Conservation (phyloP, 768 basidiomycete genomes). For the Termitomyces sp. region DNA sequence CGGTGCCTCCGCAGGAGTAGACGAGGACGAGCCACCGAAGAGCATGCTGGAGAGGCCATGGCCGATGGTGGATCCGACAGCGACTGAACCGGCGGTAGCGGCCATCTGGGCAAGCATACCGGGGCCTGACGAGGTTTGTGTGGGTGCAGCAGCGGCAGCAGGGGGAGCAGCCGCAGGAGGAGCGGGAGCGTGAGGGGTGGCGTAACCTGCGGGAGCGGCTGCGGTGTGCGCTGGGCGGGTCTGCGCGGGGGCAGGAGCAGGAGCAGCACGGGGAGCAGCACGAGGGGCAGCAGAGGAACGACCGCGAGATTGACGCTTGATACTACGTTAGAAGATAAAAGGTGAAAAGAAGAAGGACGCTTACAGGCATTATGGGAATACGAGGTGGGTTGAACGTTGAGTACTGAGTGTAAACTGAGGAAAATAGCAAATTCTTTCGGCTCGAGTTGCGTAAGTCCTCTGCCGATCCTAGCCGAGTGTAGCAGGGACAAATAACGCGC, state of each 20-base stretch:
- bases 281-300: slow-evolving; percentile 55
- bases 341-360: slow-evolving; percentile 8
- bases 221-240: slow-evolving; percentile 45
- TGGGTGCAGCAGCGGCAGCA: slow-evolving; percentile 35
- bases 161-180: slow-evolving; percentile 38
- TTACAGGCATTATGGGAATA: slow-evolving; percentile 32
- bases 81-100: slow-evolving; percentile 86
- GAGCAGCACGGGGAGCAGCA: slow-evolving; percentile 38
- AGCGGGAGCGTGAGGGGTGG: slow-evolving; percentile 31
- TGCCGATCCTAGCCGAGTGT: not conserved
- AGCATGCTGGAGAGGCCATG: slow-evolving; percentile 90
- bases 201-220: slow-evolving; percentile 42
- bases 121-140: slow-evolving; percentile 42
- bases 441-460: slow-evolving; percentile 1
- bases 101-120: slow-evolving; percentile 84
- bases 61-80: slow-evolving; percentile 81
- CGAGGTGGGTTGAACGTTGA: slow-evolving; percentile 28
- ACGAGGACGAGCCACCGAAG: slow-evolving; percentile 59
- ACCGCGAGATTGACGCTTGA: slow-evolving; percentile 73
- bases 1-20: slow-evolving; percentile 40
- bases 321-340: not conserved
- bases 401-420: slow-evolving; percentile 11
- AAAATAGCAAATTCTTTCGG: slow-evolving; percentile 16
- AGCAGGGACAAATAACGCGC: not conserved
- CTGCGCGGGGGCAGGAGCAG: slow-evolving; percentile 38